These are phyloP conservation scores for Ceratocystis cacaofunesta DNA, from an alignment of 2,329 filamentous ascomycete genomes.

Conservation along the genomic window DNA sequence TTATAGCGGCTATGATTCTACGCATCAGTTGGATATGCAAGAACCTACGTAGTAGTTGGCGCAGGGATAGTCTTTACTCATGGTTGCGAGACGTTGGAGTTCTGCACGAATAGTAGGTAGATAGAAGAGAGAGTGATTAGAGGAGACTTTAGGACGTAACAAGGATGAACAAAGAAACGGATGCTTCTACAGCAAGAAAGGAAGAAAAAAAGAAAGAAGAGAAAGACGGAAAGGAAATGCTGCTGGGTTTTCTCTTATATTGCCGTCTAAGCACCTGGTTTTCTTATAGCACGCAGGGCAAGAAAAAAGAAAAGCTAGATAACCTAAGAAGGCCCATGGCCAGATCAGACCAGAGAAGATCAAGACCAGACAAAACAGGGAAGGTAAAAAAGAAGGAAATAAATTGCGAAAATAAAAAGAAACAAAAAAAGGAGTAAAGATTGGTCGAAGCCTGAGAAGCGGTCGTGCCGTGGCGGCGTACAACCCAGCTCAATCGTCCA, in stretches of 20 bases:
- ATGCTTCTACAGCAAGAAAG: too few relatives aligned
- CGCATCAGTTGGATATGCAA: background rate
- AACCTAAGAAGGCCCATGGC: background rate
- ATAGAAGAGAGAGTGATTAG: background rate
- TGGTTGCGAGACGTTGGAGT: background rate
- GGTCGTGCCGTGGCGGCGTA: background rate
- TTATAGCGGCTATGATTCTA: background rate
- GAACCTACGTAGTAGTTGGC: constrained; percentile 25
- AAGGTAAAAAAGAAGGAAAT: background rate
- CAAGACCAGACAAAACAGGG: background rate
- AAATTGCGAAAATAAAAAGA: background rate
- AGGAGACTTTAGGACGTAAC: too few relatives aligned
- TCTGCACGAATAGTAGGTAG: background rate
- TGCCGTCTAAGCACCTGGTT: background rate
- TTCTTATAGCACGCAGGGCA: background rate
- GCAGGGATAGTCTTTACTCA: constrained; percentile 23
- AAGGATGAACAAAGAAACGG: background rate
- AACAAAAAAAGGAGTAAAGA: constrained; percentile 2
- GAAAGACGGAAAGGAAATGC: too few relatives aligned
- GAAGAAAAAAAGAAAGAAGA: background rate
- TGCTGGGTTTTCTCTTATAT: background rate
- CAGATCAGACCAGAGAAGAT: background rate
- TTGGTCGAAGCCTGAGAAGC: background rate
- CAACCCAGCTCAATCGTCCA: too few relatives aligned
- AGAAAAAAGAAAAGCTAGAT: background rate